Base-by-base conservation (phyloP, 192 early-diverging fungal species). In the Rhizophagus sp. region DNA sequence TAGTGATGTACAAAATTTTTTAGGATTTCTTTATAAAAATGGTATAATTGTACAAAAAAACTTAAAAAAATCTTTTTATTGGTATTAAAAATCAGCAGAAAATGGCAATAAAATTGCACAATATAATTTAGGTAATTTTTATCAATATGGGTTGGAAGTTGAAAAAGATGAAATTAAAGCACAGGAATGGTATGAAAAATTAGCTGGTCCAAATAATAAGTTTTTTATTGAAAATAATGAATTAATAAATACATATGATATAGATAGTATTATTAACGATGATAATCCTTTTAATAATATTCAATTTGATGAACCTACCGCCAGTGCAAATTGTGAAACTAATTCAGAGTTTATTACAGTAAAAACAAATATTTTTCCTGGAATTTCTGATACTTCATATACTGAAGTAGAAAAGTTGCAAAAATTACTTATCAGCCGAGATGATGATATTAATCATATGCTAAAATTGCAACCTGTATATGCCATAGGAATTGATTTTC, bases 361-460 rank as follows among this genome's bases (percentile, higher is more conserved):
- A 15, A 30, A 65, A 24, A 10, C 63, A 65, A 30, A 0, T 30
- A 30, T 25, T 24, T 65, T 12, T 27, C 27, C n/a, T 11, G 63
- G 63, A 65, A 65, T 24, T 65, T 65, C n/a, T 27, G 63, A 19
- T 11, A 65, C 11, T 65, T 65, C 63, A 65, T 30, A 65, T 65
- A 15, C 8, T 65, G 27, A 30, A 65, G n/a, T 30, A n/a, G 10
- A 65, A 10, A 25, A 30, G 3, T 13, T 65, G 27, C n/a, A 27
- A 12, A 30, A 65, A 27, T 65, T 65, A 65, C 63, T 65, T 65
- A 65, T 65, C 4, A 25, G 27, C 13, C n/a, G 27, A 65, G 30
- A 65, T 30, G 63, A 24, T 13, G 63, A 65, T 27, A 24, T 65
- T 25, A 27, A 65, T 52, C 5, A 19, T 52, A 19, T 52, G 3